These are phyloP conservation scores for Tinospora cordifolia DNA, from an alignment of 164 flowering plant species.

Conservation along the genomic window DNA sequence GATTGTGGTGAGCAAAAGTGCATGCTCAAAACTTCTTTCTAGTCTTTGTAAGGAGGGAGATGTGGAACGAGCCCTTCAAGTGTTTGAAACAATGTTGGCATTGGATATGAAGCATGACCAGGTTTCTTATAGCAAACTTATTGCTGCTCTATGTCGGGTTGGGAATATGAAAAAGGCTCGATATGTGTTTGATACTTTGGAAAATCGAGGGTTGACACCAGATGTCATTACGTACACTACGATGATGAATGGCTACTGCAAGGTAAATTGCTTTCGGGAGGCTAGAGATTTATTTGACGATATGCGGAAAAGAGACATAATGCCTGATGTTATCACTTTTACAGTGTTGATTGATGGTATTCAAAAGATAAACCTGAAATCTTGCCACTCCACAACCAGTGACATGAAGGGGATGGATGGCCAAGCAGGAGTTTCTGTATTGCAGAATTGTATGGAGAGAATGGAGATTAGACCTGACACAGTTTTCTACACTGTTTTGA, in stretches of 20 bases:
- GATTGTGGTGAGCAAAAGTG: constrained; percentile 20
- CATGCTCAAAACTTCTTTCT: constrained; percentile 40
- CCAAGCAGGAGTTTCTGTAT: constrained; percentile 13
- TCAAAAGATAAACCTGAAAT: constrained; percentile 17
- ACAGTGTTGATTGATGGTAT: constrained; percentile 60
- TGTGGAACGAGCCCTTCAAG: constrained; percentile 29
- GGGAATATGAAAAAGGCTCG: constrained; percentile 47
- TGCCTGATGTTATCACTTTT: constrained; percentile 58
- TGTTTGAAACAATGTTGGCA: constrained; percentile 31
- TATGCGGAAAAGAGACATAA: constrained; percentile 54
- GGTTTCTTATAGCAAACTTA: constrained; percentile 33
- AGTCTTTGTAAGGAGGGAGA: constrained; percentile 39
- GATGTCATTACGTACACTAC: constrained; percentile 53
- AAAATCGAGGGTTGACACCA: constrained; percentile 33
- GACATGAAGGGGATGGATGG: constrained; percentile 6
- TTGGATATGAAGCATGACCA: constrained; percentile 27
- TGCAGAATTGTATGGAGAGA: constrained; percentile 40
- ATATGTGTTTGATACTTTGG: constrained; percentile 34
- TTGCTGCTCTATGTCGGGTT: constrained; percentile 42
- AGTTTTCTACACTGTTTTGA: constrained; percentile 57
- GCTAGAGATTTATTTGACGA: constrained; percentile 47
- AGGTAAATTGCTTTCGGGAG: constrained; percentile 34
- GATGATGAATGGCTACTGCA: constrained; percentile 64
- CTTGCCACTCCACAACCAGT: not conserved
- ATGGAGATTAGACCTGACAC: constrained; percentile 44